Percentiles rank a stretch among this genome's conserved stretches.
Conservation (phyloP, 768 basidiomycete species). For the Terana coerulea region DNA sequence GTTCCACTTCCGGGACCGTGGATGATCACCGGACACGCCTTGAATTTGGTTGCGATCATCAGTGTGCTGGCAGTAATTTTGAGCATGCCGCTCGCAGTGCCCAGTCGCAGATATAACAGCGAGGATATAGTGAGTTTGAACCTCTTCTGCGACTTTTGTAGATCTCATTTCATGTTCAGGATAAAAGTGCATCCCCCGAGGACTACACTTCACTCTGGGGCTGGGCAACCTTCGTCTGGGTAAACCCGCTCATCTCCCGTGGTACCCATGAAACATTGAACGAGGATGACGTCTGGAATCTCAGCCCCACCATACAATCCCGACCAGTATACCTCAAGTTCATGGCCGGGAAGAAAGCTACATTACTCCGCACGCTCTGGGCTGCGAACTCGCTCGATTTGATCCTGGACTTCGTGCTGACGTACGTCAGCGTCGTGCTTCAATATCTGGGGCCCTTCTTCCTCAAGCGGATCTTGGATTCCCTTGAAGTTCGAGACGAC, state of each 20-base stretch:
- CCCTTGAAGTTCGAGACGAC: constrained; percentile 33
- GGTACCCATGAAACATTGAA: constrained; percentile 52
- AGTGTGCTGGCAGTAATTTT: constrained; percentile 45
- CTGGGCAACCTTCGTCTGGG: constrained; percentile 73
- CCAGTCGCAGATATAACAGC: constrained; percentile 45
- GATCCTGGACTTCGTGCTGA: constrained; percentile 60
- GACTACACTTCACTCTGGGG: constrained; percentile 71
- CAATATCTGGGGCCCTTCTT: constrained; percentile 85
- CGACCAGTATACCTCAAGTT: constrained; percentile 58
- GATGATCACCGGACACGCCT: constrained; percentile 23
- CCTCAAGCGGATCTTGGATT: constrained; percentile 70
- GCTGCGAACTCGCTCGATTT: constrained; percentile 45
- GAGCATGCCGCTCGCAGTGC: constrained; percentile 63
- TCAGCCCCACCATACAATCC: constrained; percentile 67
- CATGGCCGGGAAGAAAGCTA: constrained; percentile 27
- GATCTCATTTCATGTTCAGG: constrained; percentile 31
- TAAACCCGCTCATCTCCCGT: constrained; percentile 57
- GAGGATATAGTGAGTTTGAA: constrained; percentile 58
- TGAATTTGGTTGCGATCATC: constrained; percentile 43
- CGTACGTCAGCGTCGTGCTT: constrained; percentile 65
- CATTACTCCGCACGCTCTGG: constrained; percentile 42
- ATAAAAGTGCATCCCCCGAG: constrained; percentile 59
- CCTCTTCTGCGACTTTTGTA: background rate
- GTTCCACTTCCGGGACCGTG: constrained; percentile 37
- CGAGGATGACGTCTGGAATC: constrained; percentile 67